Evolutionary conservation across 139 green algal species (phyloP), one percentile per base, ranked within the genome.

Genomic region (Zygnema circumcarinatum): DNA sequence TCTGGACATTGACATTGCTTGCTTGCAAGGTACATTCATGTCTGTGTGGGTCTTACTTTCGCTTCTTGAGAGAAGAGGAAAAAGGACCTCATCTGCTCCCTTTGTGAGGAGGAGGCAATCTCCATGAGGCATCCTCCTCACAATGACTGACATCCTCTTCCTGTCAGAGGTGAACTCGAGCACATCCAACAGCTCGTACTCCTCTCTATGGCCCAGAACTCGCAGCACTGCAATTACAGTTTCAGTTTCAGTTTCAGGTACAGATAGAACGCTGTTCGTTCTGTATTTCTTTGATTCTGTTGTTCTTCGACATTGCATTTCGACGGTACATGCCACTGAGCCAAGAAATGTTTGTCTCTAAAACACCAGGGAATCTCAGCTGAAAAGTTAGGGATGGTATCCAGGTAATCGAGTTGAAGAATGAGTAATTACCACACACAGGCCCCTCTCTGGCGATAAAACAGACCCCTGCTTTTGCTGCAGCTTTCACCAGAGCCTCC

Each of bases 131-230:
- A 91, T 87, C 0, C 76, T 82, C 31, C 94, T 92, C 54, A 95
- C 92, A 7, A 96, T 76, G 0, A 95, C 90, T 81, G 56, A 89
- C 94, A 95, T 95, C 85, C 93, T 90, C 73, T 91, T 89, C 35
- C 90, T 56, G 31, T 73, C 76, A 20, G 86, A 95, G 88, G 91
- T 95, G 92, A 98, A 99, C 92, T 99, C 96, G 82, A 99, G 93
- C 36, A 97, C 91, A 33, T 94, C 94, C 7, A 98, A 85, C 2
- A 98, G 80, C 88, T 98, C 94, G 85, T 94, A 97, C 56, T 68
- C 76, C 38, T 25, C 69, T 3, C 16, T 16, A 56, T 41, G 36
- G 7, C 69, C 69, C 69, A 78, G 7, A 78, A 78, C 36, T 25
- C 38, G 36, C 7, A 78, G 38, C 69, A 56, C 69, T 78, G 69